Base-by-base conservation (phyloP, 805 yeast species). In the Priceomyces fermenticarens region DNA sequence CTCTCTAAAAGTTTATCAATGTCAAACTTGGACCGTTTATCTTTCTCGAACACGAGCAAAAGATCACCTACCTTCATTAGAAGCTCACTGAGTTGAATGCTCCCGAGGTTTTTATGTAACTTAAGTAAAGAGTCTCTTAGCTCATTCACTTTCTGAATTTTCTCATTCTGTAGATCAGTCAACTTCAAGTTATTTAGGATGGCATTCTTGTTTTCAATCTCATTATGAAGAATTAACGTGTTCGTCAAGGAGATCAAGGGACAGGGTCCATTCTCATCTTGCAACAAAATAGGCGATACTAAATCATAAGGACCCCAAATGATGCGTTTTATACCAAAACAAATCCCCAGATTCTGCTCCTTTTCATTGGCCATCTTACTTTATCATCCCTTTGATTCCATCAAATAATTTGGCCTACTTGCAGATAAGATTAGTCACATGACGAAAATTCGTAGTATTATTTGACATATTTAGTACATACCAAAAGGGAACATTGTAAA, bases 191-290 rank as follows among this genome's bases (percentile, higher is more conserved):
- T 41, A 14, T 43, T 42, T 25, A 47, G 37, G 3, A 40, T 36
- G 12, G 29, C 26, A 30, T 46, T 44, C n/a, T 54, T 39, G 15
- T 46, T 39, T 20, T 48, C 48, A 9, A 62, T 41, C 42, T 74
- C 80, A 36, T 58, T 51, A 3, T 79, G 64, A 13, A 89, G 59
- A 5, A 88, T 57, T 11, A 90, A 57, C 0, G 88, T 76, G 56
- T 90, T 90, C 36, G 80, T 73, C 31, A 90, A 63, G 0, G 96
- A 90, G 10, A 90, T 73, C 30, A 90, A 60, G 2, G 96, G 95
- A 56, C 96, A 89, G 0, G 97, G 96, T 0, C 97, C 97, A 54
- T 88, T 88, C 36, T 65, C 70, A 46, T 87, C 86, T 64, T 89
- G 97, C 14, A 88, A 61, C 3, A 90, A 63, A 27, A 89, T 78